Evolutionary conservation across 2,329 filamentous ascomycete species (phyloP).

Genomic region (Escovopsis sp.): DNA sequence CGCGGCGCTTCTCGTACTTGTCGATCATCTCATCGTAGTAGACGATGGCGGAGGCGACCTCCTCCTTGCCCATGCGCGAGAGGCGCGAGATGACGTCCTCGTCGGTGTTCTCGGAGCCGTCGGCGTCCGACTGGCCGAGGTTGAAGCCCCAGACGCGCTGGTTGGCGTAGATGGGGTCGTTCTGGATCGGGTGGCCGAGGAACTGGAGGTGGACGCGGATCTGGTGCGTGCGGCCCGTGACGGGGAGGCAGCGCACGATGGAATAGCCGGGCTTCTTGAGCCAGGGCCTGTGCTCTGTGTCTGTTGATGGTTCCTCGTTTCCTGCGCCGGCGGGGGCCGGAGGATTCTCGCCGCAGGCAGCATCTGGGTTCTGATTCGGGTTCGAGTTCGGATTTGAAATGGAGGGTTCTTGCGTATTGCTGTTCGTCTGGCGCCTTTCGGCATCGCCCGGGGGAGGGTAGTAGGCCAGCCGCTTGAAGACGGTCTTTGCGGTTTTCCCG

Average conservation of each 20-base stretch:
- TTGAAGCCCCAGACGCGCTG: conserved; percentile 75
- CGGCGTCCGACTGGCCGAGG: conserved; percentile 52
- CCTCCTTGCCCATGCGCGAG: conserved; percentile 82
- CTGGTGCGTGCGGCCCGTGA: conserved; percentile 91
- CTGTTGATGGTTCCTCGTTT: conserved; percentile 7
- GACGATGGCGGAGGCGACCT: conserved; percentile 76
- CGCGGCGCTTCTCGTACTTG: conserved; percentile 75
- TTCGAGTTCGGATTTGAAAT: too few species aligned
- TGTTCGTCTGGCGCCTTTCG: too few species aligned
- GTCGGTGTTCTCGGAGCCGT: conserved; percentile 58
- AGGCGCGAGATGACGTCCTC: conserved; percentile 80
- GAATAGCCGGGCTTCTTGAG: conserved; percentile 65
- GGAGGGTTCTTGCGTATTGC: too few species aligned
- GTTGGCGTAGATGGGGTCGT: conserved; percentile 96
- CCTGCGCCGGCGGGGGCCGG: conserved; percentile 11
- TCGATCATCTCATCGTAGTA: conserved; percentile 93
- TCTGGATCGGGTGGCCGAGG: conserved; percentile 85
- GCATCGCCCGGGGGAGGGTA: conserved; percentile 43
- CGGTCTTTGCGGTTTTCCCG: conserved; percentile 76
- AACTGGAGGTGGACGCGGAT: conserved; percentile 90
- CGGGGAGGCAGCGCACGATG: conserved; percentile 81
- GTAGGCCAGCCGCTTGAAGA: conserved; percentile 87
- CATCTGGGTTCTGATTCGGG: too few species aligned
- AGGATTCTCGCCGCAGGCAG: too few species aligned
- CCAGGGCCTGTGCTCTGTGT: conserved; percentile 22